These are phyloP conservation scores for Boletus sp. DNA, from an alignment of 768 basidiomycete species.

Conservation along the genomic window DNA sequence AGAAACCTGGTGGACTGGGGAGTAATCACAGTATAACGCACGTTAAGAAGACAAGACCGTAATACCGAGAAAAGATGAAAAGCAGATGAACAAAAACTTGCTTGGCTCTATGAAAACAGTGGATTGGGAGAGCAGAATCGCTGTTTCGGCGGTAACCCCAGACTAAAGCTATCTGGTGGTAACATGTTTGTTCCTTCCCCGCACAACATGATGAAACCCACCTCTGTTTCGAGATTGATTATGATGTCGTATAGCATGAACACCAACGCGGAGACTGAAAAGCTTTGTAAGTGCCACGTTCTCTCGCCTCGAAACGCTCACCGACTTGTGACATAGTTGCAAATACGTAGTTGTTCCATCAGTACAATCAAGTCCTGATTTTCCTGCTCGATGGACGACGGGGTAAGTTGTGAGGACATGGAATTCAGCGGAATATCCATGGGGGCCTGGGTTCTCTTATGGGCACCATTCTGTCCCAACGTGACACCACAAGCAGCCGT, in stretches of 20 bases:
- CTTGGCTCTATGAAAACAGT: neutral
- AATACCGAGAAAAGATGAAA: slow-evolving; percentile 25
- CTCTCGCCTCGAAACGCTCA: neutral
- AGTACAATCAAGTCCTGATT: neutral
- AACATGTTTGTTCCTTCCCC: neutral
- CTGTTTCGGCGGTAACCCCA: slow-evolving; percentile 8
- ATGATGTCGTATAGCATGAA: slow-evolving; percentile 23
- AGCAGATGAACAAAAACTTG: slow-evolving; percentile 11
- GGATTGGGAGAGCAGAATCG: neutral
- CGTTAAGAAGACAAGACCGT: slow-evolving; percentile 22
- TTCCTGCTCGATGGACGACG: slow-evolving; percentile 2
- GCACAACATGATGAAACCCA: neutral
- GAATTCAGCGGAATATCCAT: neutral
- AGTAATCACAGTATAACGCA: neutral
- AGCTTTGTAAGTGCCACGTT: neutral
- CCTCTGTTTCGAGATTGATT: slow-evolving; percentile 21
- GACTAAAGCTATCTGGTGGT: slow-evolving; percentile 14
- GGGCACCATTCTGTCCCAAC: neutral
- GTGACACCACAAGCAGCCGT: neutral
- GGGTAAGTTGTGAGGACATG: slow-evolving; percentile 10
- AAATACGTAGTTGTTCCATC: slow-evolving; percentile 14
- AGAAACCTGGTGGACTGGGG: neutral
- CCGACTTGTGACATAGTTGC: slow-evolving; percentile 15
- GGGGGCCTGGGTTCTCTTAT: neutral
- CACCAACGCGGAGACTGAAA: slow-evolving; percentile 11